Evolutionary conservation across 2,329 filamentous ascomycete genomes (phyloP).

Genomic region (Mycogone perniciosa): DNA sequence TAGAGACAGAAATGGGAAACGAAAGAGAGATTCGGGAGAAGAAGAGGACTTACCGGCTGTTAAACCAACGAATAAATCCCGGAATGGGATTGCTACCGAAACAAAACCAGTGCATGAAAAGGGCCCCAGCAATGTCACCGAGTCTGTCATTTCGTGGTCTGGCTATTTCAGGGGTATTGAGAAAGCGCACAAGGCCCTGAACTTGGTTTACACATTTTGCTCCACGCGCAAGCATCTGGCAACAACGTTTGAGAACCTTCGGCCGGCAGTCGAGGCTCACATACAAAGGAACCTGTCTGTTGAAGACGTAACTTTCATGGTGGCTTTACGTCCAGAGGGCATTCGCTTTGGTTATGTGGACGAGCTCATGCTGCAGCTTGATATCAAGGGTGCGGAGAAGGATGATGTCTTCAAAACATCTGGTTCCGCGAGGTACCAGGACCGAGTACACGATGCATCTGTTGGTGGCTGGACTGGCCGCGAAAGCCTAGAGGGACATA

Average conservation of each 20-base stretch:
- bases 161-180: constrained; percentile 64
- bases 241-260: constrained; percentile 87
- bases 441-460: constrained; percentile 47
- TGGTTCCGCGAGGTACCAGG: constrained; percentile 42
- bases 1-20: background rate
- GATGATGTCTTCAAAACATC: constrained; percentile 55
- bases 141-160: constrained; percentile 58
- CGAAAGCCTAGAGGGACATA: constrained; percentile 33
- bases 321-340: constrained; percentile 66
- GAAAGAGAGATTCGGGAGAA: background rate
- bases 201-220: constrained; percentile 91
- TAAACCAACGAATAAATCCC: too few species aligned
- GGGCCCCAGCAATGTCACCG: constrained; percentile 16
- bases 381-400: constrained; percentile 61
- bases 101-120: constrained; percentile 12
- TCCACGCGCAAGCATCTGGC: constrained; percentile 86
- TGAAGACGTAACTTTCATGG: constrained; percentile 77
- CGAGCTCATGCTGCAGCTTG: constrained; percentile 73
- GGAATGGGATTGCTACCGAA: background rate
- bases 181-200: constrained; percentile 76
- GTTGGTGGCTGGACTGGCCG: constrained; percentile 50
- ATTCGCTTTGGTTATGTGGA: constrained; percentile 85
- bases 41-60: too few species aligned
- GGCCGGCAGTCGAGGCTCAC: constrained; percentile 75
- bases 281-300: constrained; percentile 63